Percentiles rank a stretch among this genome's conserved stretches.
phyloP scores from a whole-genome alignment of 2,329 filamentous ascomycete species.

The Arthrobotrys conoides region DNA sequence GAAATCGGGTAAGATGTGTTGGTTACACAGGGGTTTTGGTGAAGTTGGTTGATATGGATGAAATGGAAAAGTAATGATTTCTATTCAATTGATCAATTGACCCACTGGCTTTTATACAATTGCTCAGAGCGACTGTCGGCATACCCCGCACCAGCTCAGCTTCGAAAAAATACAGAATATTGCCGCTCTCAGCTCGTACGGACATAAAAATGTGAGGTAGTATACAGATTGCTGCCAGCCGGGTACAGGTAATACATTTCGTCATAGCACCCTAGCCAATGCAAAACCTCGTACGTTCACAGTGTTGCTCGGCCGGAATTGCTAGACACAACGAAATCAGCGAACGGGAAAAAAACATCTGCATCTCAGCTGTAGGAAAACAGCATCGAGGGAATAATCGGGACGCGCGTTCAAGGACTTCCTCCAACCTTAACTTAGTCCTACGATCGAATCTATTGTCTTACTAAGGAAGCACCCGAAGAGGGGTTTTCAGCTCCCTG shows the following conservation, averaged over 20 bases:
- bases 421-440: slow-evolving; percentile 2
- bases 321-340: slow-evolving; percentile 6
- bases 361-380: not conserved
- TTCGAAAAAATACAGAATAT: not conserved
- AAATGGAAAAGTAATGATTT: not conserved
- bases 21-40: not conserved
- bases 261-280: slow-evolving; percentile 25
- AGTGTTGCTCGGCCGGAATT: slow-evolving; percentile 32
- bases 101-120: slow-evolving; percentile 30
- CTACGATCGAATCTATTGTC: slow-evolving; percentile 4
- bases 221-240: slow-evolving; percentile 2
- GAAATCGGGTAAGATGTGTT: slow-evolving; percentile 6
- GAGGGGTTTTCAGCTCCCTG: slow-evolving; percentile 38
- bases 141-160: slow-evolving; percentile 25
- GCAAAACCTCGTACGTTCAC: slow-evolving; percentile 22
- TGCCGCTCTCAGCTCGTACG: slow-evolving; percentile 9
- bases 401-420: slow-evolving; percentile 40
- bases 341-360: not conserved
- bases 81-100: not conserved
- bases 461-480: slow-evolving; percentile 18
- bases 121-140: not conserved
- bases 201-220: not conserved
- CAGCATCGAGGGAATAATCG: not conserved
- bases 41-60: slow-evolving; percentile 1
- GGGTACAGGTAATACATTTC: slow-evolving; percentile 4